Evolutionary conservation across 768 basidiomycete genomes (phyloP).

Genomic region (Lentinus tigrinus): DNA sequence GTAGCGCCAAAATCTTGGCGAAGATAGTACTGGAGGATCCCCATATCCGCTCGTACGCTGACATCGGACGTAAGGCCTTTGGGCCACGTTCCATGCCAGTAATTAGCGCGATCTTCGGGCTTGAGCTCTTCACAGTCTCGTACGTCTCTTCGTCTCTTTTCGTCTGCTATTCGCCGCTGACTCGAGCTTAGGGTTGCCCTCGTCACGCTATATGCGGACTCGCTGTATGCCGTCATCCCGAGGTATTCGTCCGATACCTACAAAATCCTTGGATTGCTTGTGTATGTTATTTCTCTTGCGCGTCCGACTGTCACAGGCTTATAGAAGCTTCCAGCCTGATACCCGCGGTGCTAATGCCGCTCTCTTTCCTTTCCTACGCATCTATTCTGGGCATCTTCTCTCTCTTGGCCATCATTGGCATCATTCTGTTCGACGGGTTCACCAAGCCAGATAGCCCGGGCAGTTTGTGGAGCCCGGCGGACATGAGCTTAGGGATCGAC

Average conservation of each 20-base stretch:
- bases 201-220: slow-evolving; percentile 89
- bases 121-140: slow-evolving; percentile 86
- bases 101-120: slow-evolving; percentile 74
- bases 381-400: slow-evolving; percentile 86
- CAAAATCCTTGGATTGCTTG: slow-evolving; percentile 68
- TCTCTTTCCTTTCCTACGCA: slow-evolving; percentile 83
- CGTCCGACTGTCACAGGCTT: neutral
- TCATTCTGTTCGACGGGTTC: slow-evolving; percentile 82
- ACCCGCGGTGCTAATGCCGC: slow-evolving; percentile 83
- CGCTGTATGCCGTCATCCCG: slow-evolving; percentile 72
- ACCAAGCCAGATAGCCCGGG: slow-evolving; percentile 73
- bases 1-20: slow-evolving; percentile 85
- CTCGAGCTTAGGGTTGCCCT: slow-evolving; percentile 63
- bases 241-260: slow-evolving; percentile 64
- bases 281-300: slow-evolving; percentile 46
- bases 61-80: slow-evolving; percentile 88
- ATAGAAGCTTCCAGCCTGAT: slow-evolving; percentile 50
- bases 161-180: neutral
- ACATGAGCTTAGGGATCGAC: slow-evolving; percentile 59
- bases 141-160: slow-evolving; percentile 28
- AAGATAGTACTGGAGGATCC: slow-evolving; percentile 69
- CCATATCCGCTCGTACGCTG: slow-evolving; percentile 77
- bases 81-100: slow-evolving; percentile 66
- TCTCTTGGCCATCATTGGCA: slow-evolving; percentile 67
- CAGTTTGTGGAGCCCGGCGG: slow-evolving; percentile 72